These are phyloP conservation scores for Aschersonia sp. DNA, from an alignment of 2,329 filamentous ascomycete genomes.

Conservation along the genomic window DNA sequence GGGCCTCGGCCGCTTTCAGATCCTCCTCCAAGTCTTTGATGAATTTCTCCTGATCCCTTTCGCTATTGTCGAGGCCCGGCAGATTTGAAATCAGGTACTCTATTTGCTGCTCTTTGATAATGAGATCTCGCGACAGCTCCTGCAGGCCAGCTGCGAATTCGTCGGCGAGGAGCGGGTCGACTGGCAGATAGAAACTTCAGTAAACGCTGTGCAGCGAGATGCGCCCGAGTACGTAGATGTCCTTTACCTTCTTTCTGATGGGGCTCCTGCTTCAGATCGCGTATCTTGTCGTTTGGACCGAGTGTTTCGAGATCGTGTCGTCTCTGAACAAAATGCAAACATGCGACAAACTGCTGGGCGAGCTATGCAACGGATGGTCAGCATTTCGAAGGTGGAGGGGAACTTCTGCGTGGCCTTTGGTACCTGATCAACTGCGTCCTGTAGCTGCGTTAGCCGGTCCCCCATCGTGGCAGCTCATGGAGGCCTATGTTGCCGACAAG, in stretches of 20 bases:
- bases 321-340: constrained; percentile 49
- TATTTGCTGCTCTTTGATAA: constrained; percentile 72
- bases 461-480: constrained; percentile 33
- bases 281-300: constrained; percentile 40
- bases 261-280: constrained; percentile 40
- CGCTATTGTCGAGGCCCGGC: constrained; percentile 65
- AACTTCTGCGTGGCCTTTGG: neutral
- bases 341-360: constrained; percentile 53
- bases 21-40: constrained; percentile 53
- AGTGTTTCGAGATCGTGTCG: constrained; percentile 54
- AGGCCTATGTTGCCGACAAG: neutral
- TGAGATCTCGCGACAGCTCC: constrained; percentile 62
- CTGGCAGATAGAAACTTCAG: constrained; percentile 15
- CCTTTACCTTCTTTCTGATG: constrained; percentile 33
- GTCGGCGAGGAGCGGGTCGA: constrained; percentile 46
- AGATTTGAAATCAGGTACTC: constrained; percentile 61
- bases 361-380: constrained; percentile 28
- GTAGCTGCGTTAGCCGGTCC: constrained; percentile 69
- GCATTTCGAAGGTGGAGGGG: neutral
- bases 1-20: constrained; percentile 45
- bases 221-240: too few species aligned
- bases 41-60: constrained; percentile 57
- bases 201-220: too few species aligned
- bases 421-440: constrained; percentile 75
- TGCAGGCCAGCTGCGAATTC: constrained; percentile 53